Evolutionary conservation across 164 flowering plant genomes (phyloP).

Genomic region (Annona cherimola): DNA sequence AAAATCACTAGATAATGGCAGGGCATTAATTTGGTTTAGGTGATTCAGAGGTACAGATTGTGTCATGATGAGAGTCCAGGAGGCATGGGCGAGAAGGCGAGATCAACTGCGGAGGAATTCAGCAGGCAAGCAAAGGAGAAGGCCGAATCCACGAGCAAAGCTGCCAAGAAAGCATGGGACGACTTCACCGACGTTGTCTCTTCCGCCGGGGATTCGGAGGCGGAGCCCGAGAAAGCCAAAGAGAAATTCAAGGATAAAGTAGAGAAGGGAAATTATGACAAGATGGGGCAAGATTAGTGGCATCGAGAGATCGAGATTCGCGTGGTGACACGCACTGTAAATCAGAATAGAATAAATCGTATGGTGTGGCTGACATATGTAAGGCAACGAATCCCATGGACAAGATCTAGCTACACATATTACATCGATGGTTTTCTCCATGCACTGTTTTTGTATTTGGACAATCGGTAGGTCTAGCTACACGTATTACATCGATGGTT

Average conservation of each 20-base stretch:
- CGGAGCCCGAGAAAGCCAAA: neutral
- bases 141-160: conserved; percentile 8
- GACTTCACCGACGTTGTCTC: conserved; percentile 1
- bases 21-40: neutral
- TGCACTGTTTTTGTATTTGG: too few relatives aligned
- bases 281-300: conserved; percentile 8
- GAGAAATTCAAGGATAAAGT: conserved; percentile 10
- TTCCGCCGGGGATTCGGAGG: neutral
- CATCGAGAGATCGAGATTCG: too few relatives aligned
- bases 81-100: conserved; percentile 13
- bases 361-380: too few relatives aligned
- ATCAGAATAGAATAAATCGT: too few relatives aligned
- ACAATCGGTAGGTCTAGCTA: too few relatives aligned
- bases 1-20: too few relatives aligned
- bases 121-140: conserved; percentile 18
- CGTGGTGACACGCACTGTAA: too few relatives aligned
- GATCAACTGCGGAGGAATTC: conserved; percentile 24
- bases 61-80: neutral
- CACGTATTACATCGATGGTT: too few relatives aligned
- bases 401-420: too few relatives aligned
- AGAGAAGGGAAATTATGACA: conserved; percentile 11
- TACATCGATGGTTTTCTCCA: too few relatives aligned
- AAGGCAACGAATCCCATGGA: too few relatives aligned
- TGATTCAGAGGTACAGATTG: conserved; percentile 3
- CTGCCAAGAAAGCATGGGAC: conserved; percentile 7